phyloP scores from a whole-genome alignment of 176 grass and related monocot species.

The Echinochloa phyllopogon region DNA sequence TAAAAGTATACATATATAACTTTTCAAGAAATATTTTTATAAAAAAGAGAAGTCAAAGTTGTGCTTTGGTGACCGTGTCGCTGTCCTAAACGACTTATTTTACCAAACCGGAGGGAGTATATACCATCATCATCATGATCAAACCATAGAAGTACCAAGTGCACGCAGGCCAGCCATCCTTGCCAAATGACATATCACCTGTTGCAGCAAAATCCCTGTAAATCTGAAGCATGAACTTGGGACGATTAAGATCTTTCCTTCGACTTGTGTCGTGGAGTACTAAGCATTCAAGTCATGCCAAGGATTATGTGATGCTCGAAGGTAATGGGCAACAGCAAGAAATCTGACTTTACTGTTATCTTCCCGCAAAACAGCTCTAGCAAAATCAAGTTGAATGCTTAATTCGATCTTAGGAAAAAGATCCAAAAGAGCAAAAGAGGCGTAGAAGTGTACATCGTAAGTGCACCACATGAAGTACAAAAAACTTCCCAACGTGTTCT shows the following conservation, averaged over 20 bases:
- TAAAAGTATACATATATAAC: neutral
- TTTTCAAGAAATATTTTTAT: too few species aligned
- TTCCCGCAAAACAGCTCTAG: slow-evolving; percentile 82
- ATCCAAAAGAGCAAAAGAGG: slow-evolving; percentile 91
- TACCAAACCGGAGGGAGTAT: too few species aligned
- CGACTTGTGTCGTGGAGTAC: slow-evolving; percentile 96
- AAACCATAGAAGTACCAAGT: too few species aligned
- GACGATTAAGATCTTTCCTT: slow-evolving; percentile 99
- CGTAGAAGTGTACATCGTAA: slow-evolving; percentile 97
- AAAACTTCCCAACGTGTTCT: slow-evolving; percentile 89
- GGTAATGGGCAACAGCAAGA: slow-evolving; percentile 94
- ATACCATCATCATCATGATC: too few species aligned
- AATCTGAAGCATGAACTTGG: slow-evolving; percentile 90
- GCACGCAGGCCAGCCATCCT: slow-evolving; percentile 61
- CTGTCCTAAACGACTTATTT: too few species aligned
- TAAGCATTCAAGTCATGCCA: slow-evolving; percentile 99
- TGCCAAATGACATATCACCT: slow-evolving; percentile 71
- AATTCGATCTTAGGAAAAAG: slow-evolving; percentile 96
- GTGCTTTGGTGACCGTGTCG: too few species aligned
- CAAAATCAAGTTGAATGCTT: slow-evolving; percentile 93
- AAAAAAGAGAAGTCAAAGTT: too few species aligned
- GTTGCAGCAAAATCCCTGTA: slow-evolving; percentile 96
- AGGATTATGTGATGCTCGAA: slow-evolving; percentile 91
- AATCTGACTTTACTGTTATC: slow-evolving; percentile 86
- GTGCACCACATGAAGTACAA: slow-evolving; percentile 98